These are phyloP conservation scores for Solanum habrochaites DNA, from an alignment of 257 asterid species.

Conservation along the genomic window DNA sequence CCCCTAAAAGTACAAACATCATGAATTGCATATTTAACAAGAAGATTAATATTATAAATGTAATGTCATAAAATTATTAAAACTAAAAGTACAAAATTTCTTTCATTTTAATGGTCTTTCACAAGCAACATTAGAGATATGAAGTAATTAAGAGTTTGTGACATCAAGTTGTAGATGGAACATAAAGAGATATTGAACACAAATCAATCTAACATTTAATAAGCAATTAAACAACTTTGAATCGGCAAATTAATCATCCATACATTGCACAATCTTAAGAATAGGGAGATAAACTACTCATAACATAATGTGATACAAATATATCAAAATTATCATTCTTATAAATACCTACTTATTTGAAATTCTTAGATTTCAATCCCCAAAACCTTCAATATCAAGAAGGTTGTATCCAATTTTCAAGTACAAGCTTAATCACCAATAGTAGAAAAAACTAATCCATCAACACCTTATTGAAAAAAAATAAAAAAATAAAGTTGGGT, in stretches of 20 bases:
- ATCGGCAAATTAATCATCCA: not conserved
- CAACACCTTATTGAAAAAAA: not conserved
- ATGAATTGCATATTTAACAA: not conserved
- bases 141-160: not conserved
- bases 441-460: not conserved
- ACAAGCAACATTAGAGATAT: not conserved
- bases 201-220: not conserved
- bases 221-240: not conserved
- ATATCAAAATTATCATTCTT: not conserved
- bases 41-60: not conserved
- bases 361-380: not conserved
- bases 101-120: not conserved
- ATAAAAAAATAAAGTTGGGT: not conserved
- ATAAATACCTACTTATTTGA: not conserved
- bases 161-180: not conserved
- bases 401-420: not conserved
- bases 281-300: not conserved
- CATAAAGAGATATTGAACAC: not conserved
- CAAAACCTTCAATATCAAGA: not conserved
- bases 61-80: not conserved
- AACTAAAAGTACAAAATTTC: not conserved
- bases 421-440: not conserved
- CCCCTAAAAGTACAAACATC: not conserved
- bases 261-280: not conserved
- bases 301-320: not conserved